Percentiles rank a stretch among this genome's conserved stretches.
Evolutionary conservation across 441 rosid genomes (phyloP).

Genomic region (Geranium incanum): DNA sequence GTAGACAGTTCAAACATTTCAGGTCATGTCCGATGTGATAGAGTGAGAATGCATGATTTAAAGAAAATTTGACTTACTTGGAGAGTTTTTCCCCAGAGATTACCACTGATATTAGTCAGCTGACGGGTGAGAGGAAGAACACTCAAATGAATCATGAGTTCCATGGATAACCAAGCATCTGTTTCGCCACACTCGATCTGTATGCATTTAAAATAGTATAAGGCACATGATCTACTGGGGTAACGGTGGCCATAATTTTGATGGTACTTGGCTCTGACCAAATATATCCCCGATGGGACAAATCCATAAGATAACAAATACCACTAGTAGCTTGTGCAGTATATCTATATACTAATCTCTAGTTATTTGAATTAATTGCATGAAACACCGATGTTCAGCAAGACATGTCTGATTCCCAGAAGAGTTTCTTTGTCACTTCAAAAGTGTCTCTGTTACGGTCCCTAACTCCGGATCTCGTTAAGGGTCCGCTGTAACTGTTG

Average conservation of each 20-base stretch:
- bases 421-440: not conserved
- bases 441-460: not conserved
- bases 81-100: constrained; percentile 96
- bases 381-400: not conserved
- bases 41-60: constrained; percentile 8
- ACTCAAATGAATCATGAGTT: constrained; percentile 93
- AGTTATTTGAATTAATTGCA: not conserved
- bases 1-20: not conserved
- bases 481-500: too few species aligned
- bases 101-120: constrained; percentile 93
- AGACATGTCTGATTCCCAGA: not conserved
- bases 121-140: constrained; percentile 97
- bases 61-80: constrained; percentile 49
- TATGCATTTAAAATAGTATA: constrained; percentile 23
- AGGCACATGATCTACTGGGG: constrained; percentile 22
- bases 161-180: constrained; percentile 98
- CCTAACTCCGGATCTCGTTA: too few species aligned
- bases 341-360: not conserved
- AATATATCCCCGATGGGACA: not conserved
- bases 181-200: constrained; percentile 96
- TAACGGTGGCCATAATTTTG: constrained; percentile 12
- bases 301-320: not conserved
- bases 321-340: not conserved
- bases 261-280: not conserved
- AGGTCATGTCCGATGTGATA: constrained; percentile 7